Evolutionary conservation across 2,329 filamentous ascomycete genomes (phyloP), one percentile per base, ranked within the genome.

Genomic region (Ophiosphaerella korrae): DNA sequence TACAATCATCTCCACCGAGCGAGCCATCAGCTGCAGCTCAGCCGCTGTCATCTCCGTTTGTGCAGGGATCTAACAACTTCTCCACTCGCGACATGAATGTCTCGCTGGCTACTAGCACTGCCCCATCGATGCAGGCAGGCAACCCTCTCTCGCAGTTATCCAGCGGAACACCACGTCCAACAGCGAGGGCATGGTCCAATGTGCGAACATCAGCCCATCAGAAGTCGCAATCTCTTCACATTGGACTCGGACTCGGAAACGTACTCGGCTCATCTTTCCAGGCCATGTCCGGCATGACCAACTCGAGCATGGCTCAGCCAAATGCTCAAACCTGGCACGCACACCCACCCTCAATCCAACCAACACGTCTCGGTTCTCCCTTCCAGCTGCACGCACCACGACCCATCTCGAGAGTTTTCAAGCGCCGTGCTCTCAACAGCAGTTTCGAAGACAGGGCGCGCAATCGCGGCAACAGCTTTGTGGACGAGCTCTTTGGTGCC

Each of bases 371-470:
- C 11, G 77, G 75, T 33, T 82, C 84, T 3, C 83, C 84, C 13
- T 77, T 84, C 37, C 80, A 82, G 52, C 72, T 85, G 52, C 80
- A 84, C 49, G 74, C 78, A 7, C 78, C 78, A 7, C 73, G 75
- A 16, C 77, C 82, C 3, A 76, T 80, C 26, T 76, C 80, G 7
- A 80, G 79, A 41, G 77, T 78, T 2, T 78, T 83, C 60, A 84
- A 86, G 66, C 80, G 84, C 50, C 81, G 84, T 48, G 83, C 84
- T 52, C 76, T 80, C 35, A 77, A 80, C 50, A 80, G 79, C 52
- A 80, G 80, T 50, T 70, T 83, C 38, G 80, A 84, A 50, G 79
- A 84, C 23, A 64, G 65, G 44, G 57, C 58, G n/a, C 63, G 69
- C 7, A 67, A 60, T 36, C 66, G 70, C 33, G 67, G 68, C 16